Evolutionary conservation across 2,329 filamentous ascomycete genomes (phyloP), one percentile per base, ranked within the genome.

Genomic region (Aureobasidium pullulans): DNA sequence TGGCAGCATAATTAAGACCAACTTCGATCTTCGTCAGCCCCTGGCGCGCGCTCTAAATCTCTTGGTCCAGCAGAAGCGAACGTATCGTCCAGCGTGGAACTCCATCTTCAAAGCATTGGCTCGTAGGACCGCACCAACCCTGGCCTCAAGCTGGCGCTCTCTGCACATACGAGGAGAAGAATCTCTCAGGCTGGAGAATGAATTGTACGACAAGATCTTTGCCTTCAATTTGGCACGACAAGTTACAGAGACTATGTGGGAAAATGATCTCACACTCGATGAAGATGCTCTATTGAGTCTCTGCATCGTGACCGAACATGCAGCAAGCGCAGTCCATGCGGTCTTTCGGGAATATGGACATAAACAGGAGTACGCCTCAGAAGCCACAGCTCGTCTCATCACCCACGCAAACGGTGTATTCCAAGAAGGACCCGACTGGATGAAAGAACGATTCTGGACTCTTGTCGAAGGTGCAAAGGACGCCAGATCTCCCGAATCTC

Each of bases 191-290:
- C 6, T 5, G 16, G 46, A 57, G 31, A 43, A n/a, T 7, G 37
- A 48, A 23, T 4, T 43, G 15, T 31, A 56, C 36, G 60, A 62
- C 57, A 59, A 52, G 56, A 46, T 61, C 36, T 60, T 61, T 39
- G 50, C 54, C 13, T 71, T 72, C 37, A 61, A 57, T 11, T 63
- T 66, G 10, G 61, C 70, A 10, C 66, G 63, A 31, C 60, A 62
- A 9, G 39, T 73, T 7, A 46, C 72, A 4, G 62, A 67, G 2
- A 49, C 63, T 10, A 69, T 73, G 65, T 61, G 66, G 15, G 59
- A 67, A 10, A 63, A 64, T 1, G 65, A 68, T 32, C 58, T 75
- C n/a, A 69, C 72, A 23, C 54, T 71, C 3, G 72, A 76, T 50
- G 67, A 67, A 2, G 62, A 66, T 4, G 63, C 59, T 2, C 66